phyloP scores from a whole-genome alignment of 768 basidiomycete genomes.

The Erythrobasidium yunnanense region DNA sequence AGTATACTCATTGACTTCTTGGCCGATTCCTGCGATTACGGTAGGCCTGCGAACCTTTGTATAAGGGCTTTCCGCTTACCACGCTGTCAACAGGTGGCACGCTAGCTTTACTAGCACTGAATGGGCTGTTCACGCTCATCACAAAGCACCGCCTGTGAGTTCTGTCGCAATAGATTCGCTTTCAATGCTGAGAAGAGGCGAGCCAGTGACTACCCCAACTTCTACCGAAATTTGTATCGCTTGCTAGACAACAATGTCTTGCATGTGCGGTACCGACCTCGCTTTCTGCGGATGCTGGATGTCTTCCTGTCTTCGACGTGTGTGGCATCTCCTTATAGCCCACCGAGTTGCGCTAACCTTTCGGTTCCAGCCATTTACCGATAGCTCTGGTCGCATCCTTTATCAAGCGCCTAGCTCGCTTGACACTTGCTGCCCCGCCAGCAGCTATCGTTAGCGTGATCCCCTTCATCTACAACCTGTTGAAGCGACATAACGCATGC shows the following conservation, averaged over 20 bases:
- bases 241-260: constrained; percentile 79
- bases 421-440: constrained; percentile 75
- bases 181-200: background rate
- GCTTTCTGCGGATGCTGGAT: constrained; percentile 87
- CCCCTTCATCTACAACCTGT: constrained; percentile 85
- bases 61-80: background rate
- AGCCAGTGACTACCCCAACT: constrained; percentile 80
- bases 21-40: constrained; percentile 67
- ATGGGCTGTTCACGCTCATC: constrained; percentile 81
- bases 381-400: constrained; percentile 87
- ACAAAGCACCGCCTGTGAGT: constrained; percentile 83
- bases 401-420: constrained; percentile 73
- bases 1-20: constrained; percentile 87
- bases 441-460: constrained; percentile 81
- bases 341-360: background rate
- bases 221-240: constrained; percentile 81
- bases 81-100: constrained; percentile 53
- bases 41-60: constrained; percentile 44
- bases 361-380: constrained; percentile 60
- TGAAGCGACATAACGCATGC: constrained; percentile 79
- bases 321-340: constrained; percentile 39
- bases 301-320: constrained; percentile 85
- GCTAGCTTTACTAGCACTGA: constrained; percentile 76
- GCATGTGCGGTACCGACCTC: constrained; percentile 80
- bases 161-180: constrained; percentile 7